These are phyloP conservation scores for Sanghuangporus sanghuang DNA, from an alignment of 1,284 basidiomycete genomes.

Conservation along the genomic window DNA sequence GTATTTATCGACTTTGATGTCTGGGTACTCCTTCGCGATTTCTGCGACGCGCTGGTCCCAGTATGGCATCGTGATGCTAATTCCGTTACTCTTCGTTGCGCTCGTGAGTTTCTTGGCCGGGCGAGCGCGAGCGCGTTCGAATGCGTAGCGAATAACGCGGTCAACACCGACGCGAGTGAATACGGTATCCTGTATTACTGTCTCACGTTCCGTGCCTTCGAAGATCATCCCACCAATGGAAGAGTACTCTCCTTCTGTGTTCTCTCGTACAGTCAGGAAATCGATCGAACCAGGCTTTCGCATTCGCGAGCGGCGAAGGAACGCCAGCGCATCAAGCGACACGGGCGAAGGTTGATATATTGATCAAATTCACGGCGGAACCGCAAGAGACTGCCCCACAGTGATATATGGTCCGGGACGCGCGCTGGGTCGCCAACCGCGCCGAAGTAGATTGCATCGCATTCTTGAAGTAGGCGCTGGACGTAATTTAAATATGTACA, in stretches of 20 bases:
- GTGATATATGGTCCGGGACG: slow-evolving; percentile 50
- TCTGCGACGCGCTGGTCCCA: slow-evolving; percentile 44
- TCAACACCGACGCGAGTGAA: slow-evolving; percentile 46
- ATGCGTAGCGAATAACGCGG: slow-evolving; percentile 49
- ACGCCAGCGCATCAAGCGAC: slow-evolving; percentile 47
- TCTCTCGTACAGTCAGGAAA: slow-evolving; percentile 50
- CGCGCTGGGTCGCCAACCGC: slow-evolving; percentile 36
- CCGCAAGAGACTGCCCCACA: slow-evolving; percentile 47
- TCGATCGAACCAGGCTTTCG: slow-evolving; percentile 36
- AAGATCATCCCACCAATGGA: slow-evolving; percentile 43
- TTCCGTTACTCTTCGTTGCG: slow-evolving; percentile 48
- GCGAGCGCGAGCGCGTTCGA: slow-evolving; percentile 43
- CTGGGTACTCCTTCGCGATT: slow-evolving; percentile 46
- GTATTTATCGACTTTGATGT: slow-evolving; percentile 47
- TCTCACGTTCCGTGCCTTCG: slow-evolving; percentile 30
- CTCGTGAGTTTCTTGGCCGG: slow-evolving; percentile 47
- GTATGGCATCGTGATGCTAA: slow-evolving; percentile 42
- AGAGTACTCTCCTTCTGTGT: slow-evolving; percentile 53
- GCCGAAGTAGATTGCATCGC: slow-evolving; percentile 36
- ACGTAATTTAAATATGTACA: no score
- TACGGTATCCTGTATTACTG: slow-evolving; percentile 37
- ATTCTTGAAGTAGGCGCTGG: slow-evolving; percentile 24
- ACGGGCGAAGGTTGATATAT: slow-evolving; percentile 51
- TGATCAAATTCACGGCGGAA: slow-evolving; percentile 52
- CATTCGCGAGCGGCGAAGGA: slow-evolving; percentile 36